Base-by-base conservation (phyloP, 257 asterid genomes). In the Przewalskia tangutica region DNA sequence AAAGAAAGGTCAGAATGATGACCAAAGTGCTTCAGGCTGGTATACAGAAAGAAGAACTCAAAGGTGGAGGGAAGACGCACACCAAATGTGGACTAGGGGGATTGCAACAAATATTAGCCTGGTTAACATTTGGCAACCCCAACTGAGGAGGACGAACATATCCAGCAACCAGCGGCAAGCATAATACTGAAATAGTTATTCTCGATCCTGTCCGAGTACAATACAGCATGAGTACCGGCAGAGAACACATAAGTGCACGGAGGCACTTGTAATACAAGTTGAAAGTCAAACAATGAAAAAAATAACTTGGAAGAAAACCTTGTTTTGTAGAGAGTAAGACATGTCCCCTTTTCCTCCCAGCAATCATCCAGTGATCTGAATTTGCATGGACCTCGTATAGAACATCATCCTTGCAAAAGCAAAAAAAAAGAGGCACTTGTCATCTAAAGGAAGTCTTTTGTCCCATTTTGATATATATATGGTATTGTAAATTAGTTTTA, bases 31-130 rank as follows among this genome's bases (percentile, higher is more conserved):
- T 59, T 90, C 89, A 86, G 40, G 94, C 91, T 2, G 98, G 94
- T 82, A 93, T 83, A 77, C 99, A 96, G 89, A 90, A 96, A 17
- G 99, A 94, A 46, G 98, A 96, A 90, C 98, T 91, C 85, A 96
- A 93, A 53, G 91, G 77, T 16, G 98, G 98, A 73, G 99, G 99
- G 88, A 93, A 86, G 67, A 96, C 93, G 27, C 99, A 88, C 77
- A 96, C 93, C 94, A 94, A 83, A 87, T 94, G 98, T 44, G 99
- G 98, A 76, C 97, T 97, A 0, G 97, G 97, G 58, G 98, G 98
- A 82, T 94, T 96, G 94, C 97, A 94, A 73, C 97, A 93, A 88
- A 94, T 92, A 83, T 92, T 89, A 13, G 92, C 88, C 84, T 90
- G 85, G 7, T 89, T 92, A 4, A 94, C 89, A 32, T 92, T 86